Conservation (phyloP, 306 rosid genomes). For the Cucurbita ficifolia region DNA sequence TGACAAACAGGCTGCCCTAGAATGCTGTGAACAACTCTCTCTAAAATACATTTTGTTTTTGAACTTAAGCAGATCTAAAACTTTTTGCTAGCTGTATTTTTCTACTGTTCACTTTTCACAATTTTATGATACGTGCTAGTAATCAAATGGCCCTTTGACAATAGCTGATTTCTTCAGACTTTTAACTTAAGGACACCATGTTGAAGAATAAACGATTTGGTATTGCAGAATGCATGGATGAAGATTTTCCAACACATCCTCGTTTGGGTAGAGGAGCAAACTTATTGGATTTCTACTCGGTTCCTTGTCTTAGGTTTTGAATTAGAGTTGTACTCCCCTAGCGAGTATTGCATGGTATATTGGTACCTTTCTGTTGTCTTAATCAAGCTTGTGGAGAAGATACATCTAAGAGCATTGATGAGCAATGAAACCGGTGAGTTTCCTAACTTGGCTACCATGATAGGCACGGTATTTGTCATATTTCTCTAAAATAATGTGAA, state of each 20-base stretch:
- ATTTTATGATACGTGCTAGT: background rate
- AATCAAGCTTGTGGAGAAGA: conserved; percentile 72
- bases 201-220: conserved; percentile 14
- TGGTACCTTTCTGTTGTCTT: conserved; percentile 72
- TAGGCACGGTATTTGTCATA: background rate
- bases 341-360: conserved; percentile 94
- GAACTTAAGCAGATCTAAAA: background rate
- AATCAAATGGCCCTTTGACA: background rate
- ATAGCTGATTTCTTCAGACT: background rate
- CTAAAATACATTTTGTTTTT: background rate
- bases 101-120: background rate
- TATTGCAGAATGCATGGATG: conserved; percentile 52
- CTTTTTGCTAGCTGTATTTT: background rate
- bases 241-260: conserved; percentile 76
- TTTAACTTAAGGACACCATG: background rate
- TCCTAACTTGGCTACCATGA: background rate
- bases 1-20: background rate
- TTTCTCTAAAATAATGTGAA: background rate
- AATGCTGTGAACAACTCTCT: too few relatives aligned
- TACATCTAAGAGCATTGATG: conserved; percentile 39
- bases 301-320: conserved; percentile 89
- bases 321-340: conserved; percentile 69
- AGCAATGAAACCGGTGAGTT: conserved; percentile 46
- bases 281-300: conserved; percentile 87
- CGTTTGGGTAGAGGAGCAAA: conserved; percentile 87